Conservation (phyloP, 805 yeast genomes). For the Ogataea sp. region DNA sequence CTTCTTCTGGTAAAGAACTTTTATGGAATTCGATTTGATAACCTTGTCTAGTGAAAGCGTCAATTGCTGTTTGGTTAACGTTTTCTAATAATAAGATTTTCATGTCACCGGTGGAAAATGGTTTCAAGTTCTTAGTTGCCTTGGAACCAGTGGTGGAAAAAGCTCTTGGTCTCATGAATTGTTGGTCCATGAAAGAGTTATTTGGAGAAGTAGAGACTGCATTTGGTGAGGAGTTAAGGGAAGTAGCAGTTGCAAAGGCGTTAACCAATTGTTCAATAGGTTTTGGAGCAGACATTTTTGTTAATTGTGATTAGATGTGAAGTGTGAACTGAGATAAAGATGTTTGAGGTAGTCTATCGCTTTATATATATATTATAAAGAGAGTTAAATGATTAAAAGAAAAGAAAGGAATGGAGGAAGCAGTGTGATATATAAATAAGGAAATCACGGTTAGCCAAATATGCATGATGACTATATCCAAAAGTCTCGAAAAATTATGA, state of each 20-base stretch:
- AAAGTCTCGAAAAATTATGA: no score
- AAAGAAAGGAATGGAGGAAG: no score
- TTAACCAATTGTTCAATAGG: conserved; percentile 49
- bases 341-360: no score
- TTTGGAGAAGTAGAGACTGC: conserved; percentile 82
- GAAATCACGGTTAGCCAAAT: no score
- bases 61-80: conserved; percentile 87
- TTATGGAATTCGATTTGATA: conserved; percentile 95
- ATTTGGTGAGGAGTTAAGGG: conserved; percentile 47
- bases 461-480: no score
- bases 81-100: conserved; percentile 87
- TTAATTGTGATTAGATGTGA: background rate
- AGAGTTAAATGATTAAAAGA: no score
- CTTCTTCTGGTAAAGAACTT: conserved; percentile 84
- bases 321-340: no score
- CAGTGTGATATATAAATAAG: no score
- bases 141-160: conserved; percentile 36
- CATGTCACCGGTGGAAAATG: conserved; percentile 92
- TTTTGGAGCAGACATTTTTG: conserved; percentile 56
- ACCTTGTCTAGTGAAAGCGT: conserved; percentile 80
- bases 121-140: conserved; percentile 71
- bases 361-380: no score
- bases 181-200: conserved; percentile 53
- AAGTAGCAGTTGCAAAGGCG: conserved; percentile 41
- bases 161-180: conserved; percentile 31